phyloP scores from a whole-genome alignment of 2,329 filamentous ascomycete genomes.

The Sphaerulina vaccinii region DNA sequence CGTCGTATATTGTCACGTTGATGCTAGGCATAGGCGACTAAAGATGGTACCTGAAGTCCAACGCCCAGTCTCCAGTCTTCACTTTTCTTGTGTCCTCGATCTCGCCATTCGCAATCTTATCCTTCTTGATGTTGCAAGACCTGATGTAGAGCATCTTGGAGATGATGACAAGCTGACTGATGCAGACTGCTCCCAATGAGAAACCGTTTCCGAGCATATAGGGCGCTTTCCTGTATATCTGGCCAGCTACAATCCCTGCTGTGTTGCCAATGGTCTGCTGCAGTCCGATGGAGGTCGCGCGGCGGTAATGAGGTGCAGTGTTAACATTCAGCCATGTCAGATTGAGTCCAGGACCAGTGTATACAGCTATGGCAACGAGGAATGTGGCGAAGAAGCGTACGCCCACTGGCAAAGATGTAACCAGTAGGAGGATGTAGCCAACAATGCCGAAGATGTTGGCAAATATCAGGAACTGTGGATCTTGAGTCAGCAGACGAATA shows the following conservation, averaged over 20 bases:
- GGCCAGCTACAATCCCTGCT: conserved; percentile 50
- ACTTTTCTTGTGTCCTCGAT: conserved; percentile 11
- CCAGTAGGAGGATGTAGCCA: conserved; percentile 54
- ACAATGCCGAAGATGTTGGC: conserved; percentile 55
- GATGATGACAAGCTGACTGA: conserved; percentile 15
- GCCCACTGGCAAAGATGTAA: conserved; percentile 19
- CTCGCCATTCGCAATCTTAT: conserved; percentile 9
- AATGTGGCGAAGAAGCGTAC: conserved; percentile 32
- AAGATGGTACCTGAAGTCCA: conserved; percentile 17
- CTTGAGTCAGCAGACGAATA: not conserved
- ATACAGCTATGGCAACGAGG: conserved; percentile 29
- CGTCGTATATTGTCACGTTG: not conserved
- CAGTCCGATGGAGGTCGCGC: conserved; percentile 49
- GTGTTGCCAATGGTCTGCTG: conserved; percentile 51
- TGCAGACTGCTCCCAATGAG: conserved; percentile 14
- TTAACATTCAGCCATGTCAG: conserved; percentile 52
- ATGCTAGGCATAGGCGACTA: not conserved
- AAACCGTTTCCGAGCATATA: conserved; percentile 15
- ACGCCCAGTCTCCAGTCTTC: conserved; percentile 17
- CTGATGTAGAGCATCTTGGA: conserved; percentile 15
- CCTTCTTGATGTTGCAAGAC: conserved; percentile 7
- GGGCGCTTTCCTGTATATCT: conserved; percentile 40
- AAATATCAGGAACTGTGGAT: conserved; percentile 5
- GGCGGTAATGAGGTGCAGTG: conserved; percentile 49
- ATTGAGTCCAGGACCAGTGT: conserved; percentile 44